phyloP scores from a whole-genome alignment of 192 early-diverging fungal genomes.

The Coemansia sp. region DNA sequence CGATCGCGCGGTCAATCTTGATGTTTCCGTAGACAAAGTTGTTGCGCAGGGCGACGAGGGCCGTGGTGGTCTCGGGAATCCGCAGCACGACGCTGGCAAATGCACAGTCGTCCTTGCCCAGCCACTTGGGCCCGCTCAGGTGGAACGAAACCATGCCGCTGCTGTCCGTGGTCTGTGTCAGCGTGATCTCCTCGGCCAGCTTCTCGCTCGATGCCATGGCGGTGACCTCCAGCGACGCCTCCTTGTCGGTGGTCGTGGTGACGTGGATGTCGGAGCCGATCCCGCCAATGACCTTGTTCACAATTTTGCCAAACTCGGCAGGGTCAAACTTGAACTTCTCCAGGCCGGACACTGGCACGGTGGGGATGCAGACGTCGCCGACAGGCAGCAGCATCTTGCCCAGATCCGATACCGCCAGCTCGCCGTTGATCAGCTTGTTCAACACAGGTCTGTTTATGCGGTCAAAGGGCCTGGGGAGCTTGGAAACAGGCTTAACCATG shows the following conservation, averaged over 20 bases:
- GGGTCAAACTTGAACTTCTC: constrained; percentile 28
- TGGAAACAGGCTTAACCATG: neutral
- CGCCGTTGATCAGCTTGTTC: constrained; percentile 23
- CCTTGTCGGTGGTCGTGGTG: constrained; percentile 15
- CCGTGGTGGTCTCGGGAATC: constrained; percentile 26
- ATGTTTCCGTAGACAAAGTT: constrained; percentile 42
- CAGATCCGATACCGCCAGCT: constrained; percentile 16
- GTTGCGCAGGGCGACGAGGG: constrained; percentile 23
- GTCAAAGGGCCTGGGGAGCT: neutral
- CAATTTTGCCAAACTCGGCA: constrained; percentile 35
- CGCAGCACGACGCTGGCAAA: constrained; percentile 36
- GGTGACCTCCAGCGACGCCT: constrained; percentile 31
- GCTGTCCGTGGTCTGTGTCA: constrained; percentile 19
- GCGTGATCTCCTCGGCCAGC: constrained; percentile 36
- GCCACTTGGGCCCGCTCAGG: constrained; percentile 46
- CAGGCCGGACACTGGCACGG: constrained; percentile 27
- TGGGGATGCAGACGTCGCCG: constrained; percentile 35
- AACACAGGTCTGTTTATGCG: constrained; percentile 28
- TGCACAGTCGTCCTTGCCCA: constrained; percentile 36
- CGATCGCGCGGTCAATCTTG: constrained; percentile 35
- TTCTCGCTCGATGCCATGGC: constrained; percentile 39
- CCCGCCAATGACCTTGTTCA: constrained; percentile 29
- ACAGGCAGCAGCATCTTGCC: constrained; percentile 10
- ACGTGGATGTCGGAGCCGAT: constrained; percentile 42
- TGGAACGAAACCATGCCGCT: constrained; percentile 34